Evolutionary conservation across 163 green algal species (phyloP).

Genomic region (Smithsoniella earleae): DNA sequence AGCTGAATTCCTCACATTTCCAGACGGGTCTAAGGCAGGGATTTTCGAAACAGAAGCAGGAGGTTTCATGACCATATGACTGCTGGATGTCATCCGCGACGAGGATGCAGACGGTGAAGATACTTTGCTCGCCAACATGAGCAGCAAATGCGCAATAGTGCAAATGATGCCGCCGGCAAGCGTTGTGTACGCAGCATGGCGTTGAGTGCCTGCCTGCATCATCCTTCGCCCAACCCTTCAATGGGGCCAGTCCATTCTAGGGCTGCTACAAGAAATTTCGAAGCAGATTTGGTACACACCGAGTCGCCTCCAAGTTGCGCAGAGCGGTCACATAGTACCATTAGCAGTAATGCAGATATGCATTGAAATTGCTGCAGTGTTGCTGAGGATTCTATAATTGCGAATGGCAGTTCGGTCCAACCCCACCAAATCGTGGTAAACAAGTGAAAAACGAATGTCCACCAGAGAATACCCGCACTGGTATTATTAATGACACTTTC

Average conservation of each 20-base stretch:
- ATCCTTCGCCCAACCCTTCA: neutral
- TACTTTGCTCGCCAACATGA: neutral
- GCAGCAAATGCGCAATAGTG: neutral
- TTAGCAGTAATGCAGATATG: neutral
- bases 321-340: neutral
- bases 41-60: too few species aligned
- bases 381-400: neutral
- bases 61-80: neutral
- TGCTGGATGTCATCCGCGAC: neutral
- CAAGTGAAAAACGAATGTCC: neutral
- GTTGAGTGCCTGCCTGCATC: neutral
- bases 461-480: conserved; percentile 5
- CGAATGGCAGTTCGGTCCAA: neutral
- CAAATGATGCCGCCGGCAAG: conserved; percentile 16
- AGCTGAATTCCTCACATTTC: too few species aligned
- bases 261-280: neutral
- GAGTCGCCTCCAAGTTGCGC: too few species aligned
- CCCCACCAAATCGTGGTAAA: neutral
- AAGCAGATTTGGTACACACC: neutral
- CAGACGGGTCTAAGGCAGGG: too few species aligned
- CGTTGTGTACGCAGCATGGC: too few species aligned
- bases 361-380: neutral
- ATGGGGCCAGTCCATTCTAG: neutral
- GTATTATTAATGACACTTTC: neutral
- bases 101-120: too few species aligned